phyloP scores from a whole-genome alignment of 331 rosid genomes.

The Quercus tomentella region DNA sequence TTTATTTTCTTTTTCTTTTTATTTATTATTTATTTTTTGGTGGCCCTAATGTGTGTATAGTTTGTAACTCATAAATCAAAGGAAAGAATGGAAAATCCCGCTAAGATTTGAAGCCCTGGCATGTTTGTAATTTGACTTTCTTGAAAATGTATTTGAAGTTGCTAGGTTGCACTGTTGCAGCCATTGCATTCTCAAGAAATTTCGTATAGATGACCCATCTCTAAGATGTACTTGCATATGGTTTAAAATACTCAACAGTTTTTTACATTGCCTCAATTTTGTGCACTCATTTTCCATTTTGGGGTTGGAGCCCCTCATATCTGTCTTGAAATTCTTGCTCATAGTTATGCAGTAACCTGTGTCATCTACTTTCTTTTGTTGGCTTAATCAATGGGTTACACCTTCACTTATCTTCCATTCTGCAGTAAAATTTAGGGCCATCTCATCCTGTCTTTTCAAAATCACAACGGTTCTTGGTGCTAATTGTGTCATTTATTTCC shows the following conservation, averaged over 20 bases:
- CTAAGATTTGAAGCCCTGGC: neutral
- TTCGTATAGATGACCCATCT: neutral
- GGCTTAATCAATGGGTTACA: neutral
- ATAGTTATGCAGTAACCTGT: neutral
- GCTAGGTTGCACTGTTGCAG: neutral
- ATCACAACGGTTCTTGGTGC: neutral
- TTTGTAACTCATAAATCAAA: neutral
- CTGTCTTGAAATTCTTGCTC: neutral
- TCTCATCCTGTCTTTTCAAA: neutral
- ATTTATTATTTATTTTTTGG: too few relatives aligned
- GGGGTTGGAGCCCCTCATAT: neutral
- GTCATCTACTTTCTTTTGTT: neutral
- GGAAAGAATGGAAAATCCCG: neutral
- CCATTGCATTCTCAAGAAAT: neutral
- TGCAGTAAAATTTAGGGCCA: neutral
- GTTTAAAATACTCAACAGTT: neutral
- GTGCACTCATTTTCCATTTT: neutral
- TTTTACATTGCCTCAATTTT: neutral
- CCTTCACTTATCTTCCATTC: neutral
- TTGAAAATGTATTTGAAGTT: neutral
- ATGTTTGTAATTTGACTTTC: neutral
- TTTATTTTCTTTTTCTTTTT: neutral
- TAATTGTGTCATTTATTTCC: neutral
- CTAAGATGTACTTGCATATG: too few relatives aligned
- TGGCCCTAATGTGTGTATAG: too few relatives aligned